These are phyloP conservation scores for Colletotrichum sp. DNA, from an alignment of 2,329 filamentous ascomycete species.

Conservation along the genomic window DNA sequence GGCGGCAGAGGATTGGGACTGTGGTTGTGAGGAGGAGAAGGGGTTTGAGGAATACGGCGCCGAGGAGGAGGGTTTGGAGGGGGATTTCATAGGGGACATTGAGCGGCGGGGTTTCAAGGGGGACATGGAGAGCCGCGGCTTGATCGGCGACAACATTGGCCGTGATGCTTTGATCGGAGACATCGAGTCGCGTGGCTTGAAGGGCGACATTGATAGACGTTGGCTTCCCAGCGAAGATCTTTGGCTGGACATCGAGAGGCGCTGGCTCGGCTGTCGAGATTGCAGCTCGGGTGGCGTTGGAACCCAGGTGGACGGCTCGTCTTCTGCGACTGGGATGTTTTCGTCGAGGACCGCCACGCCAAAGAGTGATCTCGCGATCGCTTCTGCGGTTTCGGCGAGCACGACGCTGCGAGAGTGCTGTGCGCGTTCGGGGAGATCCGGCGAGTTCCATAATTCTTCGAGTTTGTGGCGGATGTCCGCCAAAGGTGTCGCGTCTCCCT, in stretches of 20 bases:
- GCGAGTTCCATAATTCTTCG: constrained; percentile 7
- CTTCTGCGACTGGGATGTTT: neutral
- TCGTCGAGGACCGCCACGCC: constrained; percentile 16
- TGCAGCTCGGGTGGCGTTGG: neutral
- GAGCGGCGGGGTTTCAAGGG: constrained; percentile 1
- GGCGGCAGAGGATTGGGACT: neutral
- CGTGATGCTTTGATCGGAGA: neutral
- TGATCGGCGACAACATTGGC: constrained; percentile 4
- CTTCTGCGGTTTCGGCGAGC: constrained; percentile 19
- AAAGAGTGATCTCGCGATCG: constrained; percentile 14
- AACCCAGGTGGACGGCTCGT: constrained; percentile 6
- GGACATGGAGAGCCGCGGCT: constrained; percentile 2
- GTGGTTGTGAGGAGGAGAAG: neutral
- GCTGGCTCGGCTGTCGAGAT: neutral
- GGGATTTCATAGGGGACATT: neutral
- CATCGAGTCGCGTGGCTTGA: neutral
- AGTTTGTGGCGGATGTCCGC: constrained; percentile 8
- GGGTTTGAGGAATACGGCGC: neutral
- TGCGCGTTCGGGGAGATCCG: neutral
- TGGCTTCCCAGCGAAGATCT: neutral
- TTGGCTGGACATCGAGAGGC: neutral
- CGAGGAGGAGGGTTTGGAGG: neutral
- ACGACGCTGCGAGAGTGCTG: constrained; percentile 13
- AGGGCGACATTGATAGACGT: neutral
- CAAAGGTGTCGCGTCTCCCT: neutral